Evolutionary conservation across 306 rosid genomes (phyloP).

Genomic region (Quercus variabilis): DNA sequence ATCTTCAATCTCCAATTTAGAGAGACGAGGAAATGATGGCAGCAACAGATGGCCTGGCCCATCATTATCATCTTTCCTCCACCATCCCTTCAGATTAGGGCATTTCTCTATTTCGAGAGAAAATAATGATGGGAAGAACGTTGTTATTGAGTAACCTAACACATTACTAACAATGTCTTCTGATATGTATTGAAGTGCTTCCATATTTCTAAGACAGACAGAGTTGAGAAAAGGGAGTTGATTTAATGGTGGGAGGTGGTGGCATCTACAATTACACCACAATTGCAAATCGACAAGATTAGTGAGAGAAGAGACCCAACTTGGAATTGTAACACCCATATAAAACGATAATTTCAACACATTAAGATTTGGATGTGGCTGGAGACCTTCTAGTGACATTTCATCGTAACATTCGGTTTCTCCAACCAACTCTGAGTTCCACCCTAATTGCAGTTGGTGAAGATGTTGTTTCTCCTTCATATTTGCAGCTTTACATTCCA

Average conservation of each 20-base stretch:
- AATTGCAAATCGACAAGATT: slow-evolving; percentile 5
- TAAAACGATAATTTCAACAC: background rate
- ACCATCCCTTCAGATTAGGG: slow-evolving; percentile 15
- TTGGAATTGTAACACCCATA: background rate
- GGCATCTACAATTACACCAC: background rate
- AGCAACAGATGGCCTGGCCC: background rate
- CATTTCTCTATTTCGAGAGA: slow-evolving; percentile 1
- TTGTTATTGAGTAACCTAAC: too few species aligned
- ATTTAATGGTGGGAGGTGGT: background rate
- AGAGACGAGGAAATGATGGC: background rate
- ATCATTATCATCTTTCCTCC: background rate
- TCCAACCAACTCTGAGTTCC: background rate
- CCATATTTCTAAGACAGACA: background rate
- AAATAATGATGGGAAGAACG: background rate
- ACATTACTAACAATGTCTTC: background rate
- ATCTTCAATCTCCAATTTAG: too few species aligned
- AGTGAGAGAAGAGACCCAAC: background rate
- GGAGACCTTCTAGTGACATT: background rate
- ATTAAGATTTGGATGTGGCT: background rate
- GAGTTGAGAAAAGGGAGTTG: background rate
- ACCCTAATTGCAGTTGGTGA: background rate
- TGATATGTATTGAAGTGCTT: slow-evolving; percentile 2
- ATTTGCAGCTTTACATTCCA: background rate
- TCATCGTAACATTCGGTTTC: background rate
- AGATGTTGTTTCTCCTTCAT: background rate